Evolutionary conservation across 2,329 filamentous ascomycete species (phyloP).

Genomic region (Fusarium continuum): DNA sequence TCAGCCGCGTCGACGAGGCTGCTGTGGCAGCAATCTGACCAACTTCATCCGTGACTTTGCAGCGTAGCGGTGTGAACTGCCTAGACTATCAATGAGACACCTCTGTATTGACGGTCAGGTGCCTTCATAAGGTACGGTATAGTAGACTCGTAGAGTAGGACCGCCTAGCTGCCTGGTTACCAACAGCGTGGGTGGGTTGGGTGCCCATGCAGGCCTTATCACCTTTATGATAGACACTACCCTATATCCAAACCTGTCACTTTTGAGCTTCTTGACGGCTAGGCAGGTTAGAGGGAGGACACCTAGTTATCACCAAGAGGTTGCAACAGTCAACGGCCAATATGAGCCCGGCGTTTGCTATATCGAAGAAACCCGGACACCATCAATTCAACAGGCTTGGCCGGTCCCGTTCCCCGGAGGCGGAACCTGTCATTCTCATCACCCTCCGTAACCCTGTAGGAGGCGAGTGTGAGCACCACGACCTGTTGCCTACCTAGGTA

Average conservation of each 20-base stretch:
- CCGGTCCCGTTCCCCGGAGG: conserved; percentile 12
- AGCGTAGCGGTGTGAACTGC: conserved; percentile 20
- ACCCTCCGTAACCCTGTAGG: not conserved
- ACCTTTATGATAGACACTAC: conserved; percentile 1
- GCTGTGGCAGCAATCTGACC: not conserved
- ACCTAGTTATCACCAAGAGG: not conserved
- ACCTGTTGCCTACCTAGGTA: not conserved
- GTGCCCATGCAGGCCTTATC: not conserved
- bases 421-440: conserved; percentile 10
- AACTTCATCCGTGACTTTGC: not conserved
- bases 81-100: conserved; percentile 8
- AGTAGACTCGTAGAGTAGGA: too few relatives aligned
- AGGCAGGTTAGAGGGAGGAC: not conserved
- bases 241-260: conserved; percentile 5
- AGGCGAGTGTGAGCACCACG: conserved; percentile 1
- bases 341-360: not conserved
- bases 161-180: too few relatives aligned
- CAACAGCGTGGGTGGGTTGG: not conserved
- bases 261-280: not conserved
- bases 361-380: not conserved
- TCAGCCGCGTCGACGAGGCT: conserved; percentile 23
- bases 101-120: not conserved
- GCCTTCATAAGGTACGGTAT: not conserved
- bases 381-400: not conserved
- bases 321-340: not conserved